Evolutionary conservation across 768 basidiomycete species (phyloP).

Genomic region (Strobilomyces echinocephalus): DNA sequence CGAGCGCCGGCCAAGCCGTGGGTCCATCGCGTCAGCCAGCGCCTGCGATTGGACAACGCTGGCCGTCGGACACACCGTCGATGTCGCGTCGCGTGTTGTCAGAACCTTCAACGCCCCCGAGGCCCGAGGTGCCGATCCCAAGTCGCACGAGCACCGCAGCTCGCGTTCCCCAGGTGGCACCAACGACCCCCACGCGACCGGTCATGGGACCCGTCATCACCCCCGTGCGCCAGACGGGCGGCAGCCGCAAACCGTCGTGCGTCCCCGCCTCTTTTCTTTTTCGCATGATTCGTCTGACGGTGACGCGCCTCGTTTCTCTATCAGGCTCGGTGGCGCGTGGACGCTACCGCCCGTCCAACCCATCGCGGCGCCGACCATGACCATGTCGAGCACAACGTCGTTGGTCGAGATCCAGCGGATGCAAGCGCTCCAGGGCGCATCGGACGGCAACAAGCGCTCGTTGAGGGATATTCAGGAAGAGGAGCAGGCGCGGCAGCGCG

Average conservation of each 20-base stretch:
- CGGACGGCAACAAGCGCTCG: constrained; percentile 53
- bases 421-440: constrained; percentile 53
- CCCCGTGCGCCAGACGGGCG: constrained; percentile 44
- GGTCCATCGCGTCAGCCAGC: background rate
- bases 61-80: constrained; percentile 3
- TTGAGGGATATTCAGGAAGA: constrained; percentile 84
- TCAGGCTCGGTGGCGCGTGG: constrained; percentile 53
- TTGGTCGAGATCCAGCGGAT: constrained; percentile 82
- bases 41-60: constrained; percentile 2
- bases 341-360: constrained; percentile 50
- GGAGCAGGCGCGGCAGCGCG: constrained; percentile 59
- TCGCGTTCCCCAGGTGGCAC: constrained; percentile 21
- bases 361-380: constrained; percentile 30
- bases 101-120: constrained; percentile 8
- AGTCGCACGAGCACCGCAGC: constrained; percentile 1
- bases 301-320: background rate
- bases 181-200: constrained; percentile 25
- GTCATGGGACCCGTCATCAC: constrained; percentile 59
- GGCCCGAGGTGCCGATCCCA: background rate
- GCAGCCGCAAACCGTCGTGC: constrained; percentile 42
- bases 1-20: background rate
- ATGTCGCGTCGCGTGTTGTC: constrained; percentile 9
- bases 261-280: constrained; percentile 20
- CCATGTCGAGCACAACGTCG: constrained; percentile 41
- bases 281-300: background rate